A percentile compares a stretch with the other conserved stretches of the same genome.
phyloP scores from a whole-genome alignment of 768 basidiomycete species.

The Leccinellum rugosiceps region DNA sequence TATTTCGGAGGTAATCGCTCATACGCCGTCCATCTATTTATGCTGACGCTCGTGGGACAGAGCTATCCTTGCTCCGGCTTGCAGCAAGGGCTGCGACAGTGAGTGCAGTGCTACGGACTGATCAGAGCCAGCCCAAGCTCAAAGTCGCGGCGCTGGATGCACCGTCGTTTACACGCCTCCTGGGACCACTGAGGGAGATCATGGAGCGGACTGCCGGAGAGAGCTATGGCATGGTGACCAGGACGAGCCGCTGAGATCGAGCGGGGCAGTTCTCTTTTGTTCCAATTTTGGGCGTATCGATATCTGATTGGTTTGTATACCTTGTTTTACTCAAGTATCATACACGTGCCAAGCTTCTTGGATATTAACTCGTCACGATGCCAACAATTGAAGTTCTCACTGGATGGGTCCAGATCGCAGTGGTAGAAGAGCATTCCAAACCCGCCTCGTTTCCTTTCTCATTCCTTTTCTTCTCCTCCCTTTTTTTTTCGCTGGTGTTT shows the following conservation, averaged over 20 bases:
- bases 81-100: constrained; percentile 97
- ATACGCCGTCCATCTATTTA: background rate
- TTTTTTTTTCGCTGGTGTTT: constrained; percentile 2
- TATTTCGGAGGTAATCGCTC: constrained; percentile 87
- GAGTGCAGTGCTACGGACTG: constrained; percentile 57
- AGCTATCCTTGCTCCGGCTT: constrained; percentile 84
- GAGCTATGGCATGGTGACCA: constrained; percentile 47
- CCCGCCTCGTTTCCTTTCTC: background rate
- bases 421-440: constrained; percentile 13
- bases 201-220: constrained; percentile 90
- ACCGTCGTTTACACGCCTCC: constrained; percentile 87
- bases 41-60: constrained; percentile 40
- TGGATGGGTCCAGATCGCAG: background rate
- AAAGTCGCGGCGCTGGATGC: constrained; percentile 94
- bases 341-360: background rate
- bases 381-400: constrained; percentile 17
- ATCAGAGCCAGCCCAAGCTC: constrained; percentile 57
- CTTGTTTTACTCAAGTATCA: background rate
- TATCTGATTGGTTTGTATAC: constrained; percentile 6
- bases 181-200: constrained; percentile 89
- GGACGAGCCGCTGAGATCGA: constrained; percentile 31
- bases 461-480: background rate
- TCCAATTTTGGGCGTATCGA: background rate
- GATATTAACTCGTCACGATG: constrained; percentile 32
- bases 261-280: background rate